Evolutionary conservation across 176 grass and related monocot species (phyloP).

Genomic region (Canna indica): DNA sequence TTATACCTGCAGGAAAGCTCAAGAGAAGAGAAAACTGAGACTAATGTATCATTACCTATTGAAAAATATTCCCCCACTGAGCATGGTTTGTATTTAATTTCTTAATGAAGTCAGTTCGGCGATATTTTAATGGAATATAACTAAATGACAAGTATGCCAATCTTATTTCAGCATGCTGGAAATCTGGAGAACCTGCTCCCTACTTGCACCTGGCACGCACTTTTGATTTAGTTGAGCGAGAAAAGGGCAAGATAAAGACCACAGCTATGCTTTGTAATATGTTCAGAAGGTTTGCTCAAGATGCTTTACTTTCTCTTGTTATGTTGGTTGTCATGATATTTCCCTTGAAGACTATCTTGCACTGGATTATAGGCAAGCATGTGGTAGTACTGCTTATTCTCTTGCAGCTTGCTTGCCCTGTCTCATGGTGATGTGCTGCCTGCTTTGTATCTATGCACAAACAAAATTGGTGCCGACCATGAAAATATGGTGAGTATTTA

Average conservation of each 20-base stretch:
- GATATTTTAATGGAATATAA: conserved; percentile 19
- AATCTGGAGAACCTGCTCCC: conserved; percentile 71
- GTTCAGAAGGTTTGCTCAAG: conserved; percentile 61
- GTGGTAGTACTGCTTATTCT: conserved; percentile 25
- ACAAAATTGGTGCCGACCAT: conserved; percentile 84
- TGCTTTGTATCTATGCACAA: conserved; percentile 89
- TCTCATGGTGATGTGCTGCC: conserved; percentile 89
- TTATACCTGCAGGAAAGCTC: conserved; percentile 47
- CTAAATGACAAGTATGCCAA: conserved; percentile 23
- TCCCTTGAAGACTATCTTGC: conserved; percentile 8
- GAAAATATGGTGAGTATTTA: conserved; percentile 69
- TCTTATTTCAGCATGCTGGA: conserved; percentile 91
- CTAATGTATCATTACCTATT: conserved; percentile 60
- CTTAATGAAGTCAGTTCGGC: conserved; percentile 6
- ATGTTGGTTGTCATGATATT: conserved; percentile 22
- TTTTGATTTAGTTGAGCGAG: conserved; percentile 83
- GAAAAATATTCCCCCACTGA: conserved; percentile 75
- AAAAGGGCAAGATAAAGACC: conserved; percentile 93
- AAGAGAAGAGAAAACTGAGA: conserved; percentile 29
- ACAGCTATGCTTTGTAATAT: conserved; percentile 83
- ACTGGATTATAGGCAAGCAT: conserved; percentile 22
- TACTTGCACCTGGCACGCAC: conserved; percentile 90
- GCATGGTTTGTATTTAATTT: conserved; percentile 60
- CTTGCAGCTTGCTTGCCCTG: conserved; percentile 80
- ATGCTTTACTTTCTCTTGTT: conserved; percentile 21